Evolutionary conservation across 495 filamentous ascomycete genomes (phyloP).

Genomic region (Polyplosphaeria fusca): DNA sequence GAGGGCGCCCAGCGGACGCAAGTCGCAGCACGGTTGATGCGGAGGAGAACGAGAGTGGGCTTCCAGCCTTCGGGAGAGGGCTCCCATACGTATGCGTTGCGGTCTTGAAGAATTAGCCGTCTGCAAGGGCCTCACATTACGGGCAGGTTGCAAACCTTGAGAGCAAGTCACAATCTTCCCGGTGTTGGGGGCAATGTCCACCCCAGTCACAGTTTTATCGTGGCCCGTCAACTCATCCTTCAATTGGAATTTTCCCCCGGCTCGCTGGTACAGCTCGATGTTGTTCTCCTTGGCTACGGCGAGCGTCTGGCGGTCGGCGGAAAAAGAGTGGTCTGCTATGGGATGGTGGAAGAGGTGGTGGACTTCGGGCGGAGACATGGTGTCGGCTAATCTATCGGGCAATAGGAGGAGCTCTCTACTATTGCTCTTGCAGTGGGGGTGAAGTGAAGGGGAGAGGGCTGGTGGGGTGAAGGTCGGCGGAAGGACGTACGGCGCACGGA

Average conservation of each 20-base stretch:
- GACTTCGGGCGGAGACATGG: constrained; percentile 81
- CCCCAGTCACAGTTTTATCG: constrained; percentile 92
- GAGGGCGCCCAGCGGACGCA: constrained; percentile 97
- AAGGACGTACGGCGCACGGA: neutral
- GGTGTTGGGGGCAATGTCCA: constrained; percentile 87
- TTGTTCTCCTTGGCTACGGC: constrained; percentile 87
- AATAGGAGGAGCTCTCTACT: constrained; percentile 99
- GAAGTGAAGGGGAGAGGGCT: neutral
- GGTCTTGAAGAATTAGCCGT: constrained; percentile 51
- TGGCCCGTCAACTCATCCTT: constrained; percentile 92
- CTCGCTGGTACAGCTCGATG: constrained; percentile 80
- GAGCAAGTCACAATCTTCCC: constrained; percentile 97
- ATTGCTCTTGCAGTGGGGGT: constrained; percentile 49
- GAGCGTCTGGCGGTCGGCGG: constrained; percentile 80
- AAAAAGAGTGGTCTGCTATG: constrained; percentile 97
- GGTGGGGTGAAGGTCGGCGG: neutral
- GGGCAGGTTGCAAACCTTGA: constrained; percentile 61
- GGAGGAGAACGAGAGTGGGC: constrained; percentile 91
- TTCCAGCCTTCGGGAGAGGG: constrained; percentile 88
- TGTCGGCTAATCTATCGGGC: constrained; percentile 32
- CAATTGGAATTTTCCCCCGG: constrained; percentile 73
- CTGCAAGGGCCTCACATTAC: neutral
- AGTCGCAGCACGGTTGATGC: constrained; percentile 94
- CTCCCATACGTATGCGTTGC: constrained; percentile 98
- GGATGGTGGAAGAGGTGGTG: constrained; percentile 96